phyloP scores from a whole-genome alignment of 345 rosid species.

The Bretschneidera sinensis region DNA sequence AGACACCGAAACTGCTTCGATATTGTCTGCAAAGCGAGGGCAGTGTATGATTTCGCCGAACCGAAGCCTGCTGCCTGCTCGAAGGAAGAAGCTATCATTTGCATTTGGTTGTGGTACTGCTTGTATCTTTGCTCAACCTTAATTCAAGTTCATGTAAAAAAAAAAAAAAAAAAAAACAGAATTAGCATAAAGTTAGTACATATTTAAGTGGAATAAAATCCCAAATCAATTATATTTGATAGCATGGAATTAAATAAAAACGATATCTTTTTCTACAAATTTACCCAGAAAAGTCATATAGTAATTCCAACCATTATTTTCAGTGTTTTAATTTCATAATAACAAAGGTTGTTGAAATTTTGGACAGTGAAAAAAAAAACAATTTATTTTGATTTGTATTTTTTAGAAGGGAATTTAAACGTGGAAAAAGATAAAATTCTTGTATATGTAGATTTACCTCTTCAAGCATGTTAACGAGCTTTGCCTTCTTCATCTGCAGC shows the following conservation, averaged over 20 bases:
- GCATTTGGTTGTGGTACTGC: conserved; percentile 73
- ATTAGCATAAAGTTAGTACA: background rate
- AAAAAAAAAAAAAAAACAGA: background rate
- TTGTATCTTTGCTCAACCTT: conserved; percentile 71
- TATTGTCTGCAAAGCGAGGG: conserved; percentile 61
- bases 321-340: too few species aligned
- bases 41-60: conserved; percentile 60
- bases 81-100: conserved; percentile 44
- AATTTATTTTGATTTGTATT: background rate
- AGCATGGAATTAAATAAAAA: too few species aligned
- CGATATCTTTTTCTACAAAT: too few species aligned
- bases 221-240: too few species aligned
- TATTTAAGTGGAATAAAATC: background rate
- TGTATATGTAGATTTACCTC: conserved; percentile 37
- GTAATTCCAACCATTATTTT: too few species aligned
- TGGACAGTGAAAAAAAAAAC: too few species aligned
- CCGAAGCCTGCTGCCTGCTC: conserved; percentile 64
- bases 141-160: background rate
- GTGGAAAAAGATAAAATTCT: background rate
- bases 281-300: too few species aligned
- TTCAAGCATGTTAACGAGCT: conserved; percentile 59
- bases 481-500: conserved; percentile 56
- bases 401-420: too few species aligned
- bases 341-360: too few species aligned
- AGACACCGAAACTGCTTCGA: conserved; percentile 70